Evolutionary conservation across 345 rosid genomes (phyloP), one percentile per base, ranked within the genome.

Genomic region (Salix koriyanagi): DNA sequence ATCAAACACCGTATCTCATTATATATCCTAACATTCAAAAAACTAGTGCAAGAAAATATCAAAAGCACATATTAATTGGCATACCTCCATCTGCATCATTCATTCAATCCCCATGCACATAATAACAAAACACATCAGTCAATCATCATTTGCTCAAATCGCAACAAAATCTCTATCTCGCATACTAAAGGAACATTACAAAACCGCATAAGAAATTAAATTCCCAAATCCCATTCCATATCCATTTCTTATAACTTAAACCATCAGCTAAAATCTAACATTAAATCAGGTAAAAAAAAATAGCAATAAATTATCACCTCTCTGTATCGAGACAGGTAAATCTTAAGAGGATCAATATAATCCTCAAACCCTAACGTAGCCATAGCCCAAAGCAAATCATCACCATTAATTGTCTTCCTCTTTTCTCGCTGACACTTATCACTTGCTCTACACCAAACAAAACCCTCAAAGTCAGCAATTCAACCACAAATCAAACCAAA

Each of bases 381-480:
- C 96, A 95, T 93, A 39, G 97, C 97, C 97, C 98, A 95, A 37
- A 95, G 91, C 82, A 95, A 88, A 85, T 95, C 99, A 73, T 95
- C 99, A 62, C 97, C 98, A 48, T 95, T 95, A 71, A 95, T 88
- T 62, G 97, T 93, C 91, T 93, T 95, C 87, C 99, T 85, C 89
- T 95, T 93, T 89, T 95, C 99, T 78, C 89, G 90, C 92, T 93
- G 99, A 44, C 99, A 95, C 87, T 93, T 95, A 82, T 95, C 98
- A 85, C 99, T 93, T 42, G 98, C 99, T 78, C 99, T 95, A 78
- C 83, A 79, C n/a, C 30, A 12, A 37, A 50, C 14, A n/a, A 44
- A 68, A 25, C 23, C 37, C 32, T 7, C 3, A 11, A 14, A 80
- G 54, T 23, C 39, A 11, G 50, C 73, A 86, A 67, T 23, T 30